Evolutionary conservation across 495 filamentous ascomycete genomes (phyloP).

Genomic region (Apodospora peruviana): DNA sequence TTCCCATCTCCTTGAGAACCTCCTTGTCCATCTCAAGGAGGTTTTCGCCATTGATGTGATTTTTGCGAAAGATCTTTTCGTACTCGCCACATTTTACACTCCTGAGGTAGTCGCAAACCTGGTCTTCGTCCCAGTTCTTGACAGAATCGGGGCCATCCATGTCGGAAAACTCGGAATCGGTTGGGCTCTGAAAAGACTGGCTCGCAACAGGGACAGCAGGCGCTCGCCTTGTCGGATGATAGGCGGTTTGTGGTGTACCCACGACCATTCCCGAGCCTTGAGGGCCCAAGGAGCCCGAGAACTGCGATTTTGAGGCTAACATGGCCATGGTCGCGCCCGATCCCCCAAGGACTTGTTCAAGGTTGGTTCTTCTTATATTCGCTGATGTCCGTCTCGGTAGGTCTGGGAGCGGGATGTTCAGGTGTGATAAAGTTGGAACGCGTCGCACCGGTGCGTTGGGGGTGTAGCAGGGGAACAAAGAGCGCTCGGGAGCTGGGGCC

Average conservation of each 20-base stretch:
- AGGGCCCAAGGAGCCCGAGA: conserved; percentile 57
- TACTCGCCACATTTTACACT: conserved; percentile 91
- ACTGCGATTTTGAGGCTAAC: conserved; percentile 80
- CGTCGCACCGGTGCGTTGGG: neutral
- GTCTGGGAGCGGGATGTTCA: no score
- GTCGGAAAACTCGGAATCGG: conserved; percentile 94
- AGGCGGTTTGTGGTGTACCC: conserved; percentile 46
- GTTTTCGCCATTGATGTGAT: conserved; percentile 96
- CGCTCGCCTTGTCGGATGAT: conserved; percentile 48
- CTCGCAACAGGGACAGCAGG: conserved; percentile 52
- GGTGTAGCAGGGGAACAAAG: neutral
- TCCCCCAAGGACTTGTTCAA: no score
- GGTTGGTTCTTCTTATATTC: no score
- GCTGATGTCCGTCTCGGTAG: no score
- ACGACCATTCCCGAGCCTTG: conserved; percentile 48
- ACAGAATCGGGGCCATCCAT: conserved; percentile 47
- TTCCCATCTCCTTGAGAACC: conserved; percentile 94
- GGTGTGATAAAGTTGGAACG: no score
- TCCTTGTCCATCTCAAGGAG: conserved; percentile 95
- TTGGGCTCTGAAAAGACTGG: conserved; percentile 75
- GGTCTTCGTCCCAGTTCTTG: conserved; percentile 83
- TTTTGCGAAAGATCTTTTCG: conserved; percentile 81
- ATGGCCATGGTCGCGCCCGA: conserved; percentile 58
- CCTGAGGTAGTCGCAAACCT: conserved; percentile 82
- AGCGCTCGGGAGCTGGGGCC: no score